Conservation (phyloP, 305 asterid species). For the Nicotiana rustica region DNA sequence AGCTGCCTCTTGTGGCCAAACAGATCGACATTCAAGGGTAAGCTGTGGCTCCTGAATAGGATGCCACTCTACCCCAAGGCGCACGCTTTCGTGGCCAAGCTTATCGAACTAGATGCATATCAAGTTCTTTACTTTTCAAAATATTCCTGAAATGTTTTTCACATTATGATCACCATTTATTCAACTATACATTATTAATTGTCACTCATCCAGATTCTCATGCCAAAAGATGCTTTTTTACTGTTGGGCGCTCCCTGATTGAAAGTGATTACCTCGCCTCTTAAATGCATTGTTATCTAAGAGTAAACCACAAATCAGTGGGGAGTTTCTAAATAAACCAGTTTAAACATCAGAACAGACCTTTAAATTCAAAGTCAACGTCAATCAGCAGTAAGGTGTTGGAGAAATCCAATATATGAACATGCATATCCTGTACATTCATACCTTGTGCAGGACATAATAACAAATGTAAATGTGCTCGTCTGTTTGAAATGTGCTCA, state of each 20-base stretch:
- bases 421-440: slow-evolving; percentile 5
- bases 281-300: not conserved
- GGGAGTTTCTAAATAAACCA: not conserved
- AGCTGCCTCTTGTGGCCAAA: slow-evolving; percentile 18
- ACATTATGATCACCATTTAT: not conserved
- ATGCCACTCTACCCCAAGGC: not conserved
- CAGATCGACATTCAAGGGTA: slow-evolving; percentile 27
- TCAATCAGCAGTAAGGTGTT: slow-evolving; percentile 4
- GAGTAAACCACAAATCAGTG: not conserved
- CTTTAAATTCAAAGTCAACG: not conserved
- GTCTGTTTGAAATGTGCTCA: not conserved
- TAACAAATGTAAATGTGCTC: not conserved
- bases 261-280: slow-evolving; percentile 3
- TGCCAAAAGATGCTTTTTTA: slow-evolving; percentile 25
- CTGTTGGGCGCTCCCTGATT: not conserved
- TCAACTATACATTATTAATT: not conserved
- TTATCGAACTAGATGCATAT: slow-evolving; percentile 29
- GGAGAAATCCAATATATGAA: slow-evolving; percentile 17
- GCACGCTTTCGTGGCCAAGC: slow-evolving; percentile 10
- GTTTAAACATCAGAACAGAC: not conserved
- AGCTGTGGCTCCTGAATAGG: not conserved
- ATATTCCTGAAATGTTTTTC: slow-evolving; percentile 13
- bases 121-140: not conserved
- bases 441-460: slow-evolving; percentile 1
- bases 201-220: slow-evolving; percentile 7